Base-by-base conservation (phyloP, 2,329 filamentous ascomycete genomes). In the Exophiala mesophila region DNA sequence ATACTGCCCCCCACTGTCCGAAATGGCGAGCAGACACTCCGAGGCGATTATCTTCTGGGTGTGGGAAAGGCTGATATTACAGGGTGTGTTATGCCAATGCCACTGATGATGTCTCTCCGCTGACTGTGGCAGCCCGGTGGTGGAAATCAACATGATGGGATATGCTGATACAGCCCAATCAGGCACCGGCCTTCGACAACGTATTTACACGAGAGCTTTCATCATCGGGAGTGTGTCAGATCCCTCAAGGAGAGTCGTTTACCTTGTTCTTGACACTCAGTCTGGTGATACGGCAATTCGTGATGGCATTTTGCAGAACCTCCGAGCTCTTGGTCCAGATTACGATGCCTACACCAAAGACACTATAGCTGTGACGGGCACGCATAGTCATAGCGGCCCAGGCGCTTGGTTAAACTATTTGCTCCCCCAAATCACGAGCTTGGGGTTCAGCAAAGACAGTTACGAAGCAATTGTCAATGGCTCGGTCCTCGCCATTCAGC, bases 331-430 rank as follows among this genome's bases (percentile, higher is more conserved):
- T 5, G 90, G 89, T 0, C 63, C 71, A 12, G 81, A 83, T 3
- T 95, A 89, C 61, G 70, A 76, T 1, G 66, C 82, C 19, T 97
- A 96, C 63, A 78, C 74, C 34, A 77, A 85, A 56, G 76, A 85
- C 55, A 97, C 95, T 58, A 68, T 96, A 24, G 90, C 90, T 23
- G 77, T 97, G 16, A 94, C 88, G 0, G 90, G 89, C 40, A 97
- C 90, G 0, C 90, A 97, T 63, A 92, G 86, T 18, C 90, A 97
- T 66, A 83, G 88, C 17, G 90, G 89, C 0, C 89, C 90, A 0
- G 90, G 85, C 2, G 90, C 85, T 4, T 97, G 88, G 88, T 73
- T 94, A 61, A 97, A 97, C 65, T 97, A 96, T 60, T 74, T 97
- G 7, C 72, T 96, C 4, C 90, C 89, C 5, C 89, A 96, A 60